Percentiles rank a stretch among this genome's conserved stretches.
phyloP scores from a whole-genome alignment of 164 flowering plant genomes.

The Aristolochia californica region DNA sequence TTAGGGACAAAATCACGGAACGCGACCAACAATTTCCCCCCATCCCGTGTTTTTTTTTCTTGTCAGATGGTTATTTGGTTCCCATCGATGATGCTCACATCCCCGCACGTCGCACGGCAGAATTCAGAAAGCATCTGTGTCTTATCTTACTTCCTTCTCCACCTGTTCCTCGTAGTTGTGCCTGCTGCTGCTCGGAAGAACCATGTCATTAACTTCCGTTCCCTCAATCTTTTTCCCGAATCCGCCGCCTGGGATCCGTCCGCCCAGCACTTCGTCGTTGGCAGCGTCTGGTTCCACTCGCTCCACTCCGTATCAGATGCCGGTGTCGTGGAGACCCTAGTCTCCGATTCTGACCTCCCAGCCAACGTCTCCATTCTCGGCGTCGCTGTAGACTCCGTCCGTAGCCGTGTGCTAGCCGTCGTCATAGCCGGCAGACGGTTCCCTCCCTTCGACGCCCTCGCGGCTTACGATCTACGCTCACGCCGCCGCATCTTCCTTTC shows the following conservation, averaged over 20 bases:
- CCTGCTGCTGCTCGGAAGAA: conserved; percentile 18
- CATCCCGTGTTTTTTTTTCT: too few species aligned
- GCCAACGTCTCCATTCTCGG: conserved; percentile 38
- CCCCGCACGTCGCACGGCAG: background rate
- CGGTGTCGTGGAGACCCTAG: conserved; percentile 41
- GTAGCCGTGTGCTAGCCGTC: conserved; percentile 51
- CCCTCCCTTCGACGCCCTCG: conserved; percentile 33
- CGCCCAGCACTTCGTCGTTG: conserved; percentile 60
- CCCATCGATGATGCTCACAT: too few species aligned
- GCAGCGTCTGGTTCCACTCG: conserved; percentile 36
- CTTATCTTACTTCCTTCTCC: conserved; percentile 3
- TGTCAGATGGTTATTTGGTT: too few species aligned
- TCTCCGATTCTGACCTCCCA: conserved; percentile 50
- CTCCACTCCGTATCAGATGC: conserved; percentile 58
- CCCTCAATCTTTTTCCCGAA: conserved; percentile 60
- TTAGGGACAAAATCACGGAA: too few species aligned
- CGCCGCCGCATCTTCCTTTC: conserved; percentile 47
- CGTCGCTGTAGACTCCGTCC: conserved; percentile 39
- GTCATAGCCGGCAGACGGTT: conserved; percentile 28
- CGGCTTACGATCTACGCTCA: conserved; percentile 60
- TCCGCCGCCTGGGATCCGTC: conserved; percentile 49
- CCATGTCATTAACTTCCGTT: conserved; percentile 55
- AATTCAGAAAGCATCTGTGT: background rate
- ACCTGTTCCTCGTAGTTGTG: conserved; percentile 7
- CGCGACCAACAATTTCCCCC: too few species aligned